phyloP scores from a whole-genome alignment of 2,329 filamentous ascomycete species.

The Triangularia setosa region DNA sequence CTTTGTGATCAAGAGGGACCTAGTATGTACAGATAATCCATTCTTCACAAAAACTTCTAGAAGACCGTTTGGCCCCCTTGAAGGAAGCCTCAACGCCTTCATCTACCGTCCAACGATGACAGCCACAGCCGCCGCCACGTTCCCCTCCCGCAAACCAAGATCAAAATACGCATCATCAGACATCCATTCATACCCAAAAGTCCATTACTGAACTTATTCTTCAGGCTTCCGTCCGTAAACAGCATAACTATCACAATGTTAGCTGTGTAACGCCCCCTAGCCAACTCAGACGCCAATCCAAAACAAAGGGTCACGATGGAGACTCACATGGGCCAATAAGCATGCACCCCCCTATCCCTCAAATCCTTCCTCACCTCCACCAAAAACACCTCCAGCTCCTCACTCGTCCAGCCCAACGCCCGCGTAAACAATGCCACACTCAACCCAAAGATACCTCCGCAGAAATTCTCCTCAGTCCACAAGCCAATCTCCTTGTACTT shows the following conservation, averaged over 20 bases:
- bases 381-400: conserved; percentile 24
- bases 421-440: conserved; percentile 27
- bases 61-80: neutral
- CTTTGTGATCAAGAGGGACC: too few relatives aligned
- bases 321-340: conserved; percentile 21
- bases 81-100: neutral
- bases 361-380: conserved; percentile 19
- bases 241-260: neutral
- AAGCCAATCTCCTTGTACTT: conserved; percentile 21
- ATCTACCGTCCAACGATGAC: neutral
- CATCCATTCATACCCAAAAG: neutral
- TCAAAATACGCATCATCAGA: neutral
- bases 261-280: neutral
- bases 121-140: neutral
- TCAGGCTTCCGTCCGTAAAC: conserved; percentile 1
- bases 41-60: too few relatives aligned
- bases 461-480: conserved; percentile 31
- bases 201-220: neutral
- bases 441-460: conserved; percentile 28
- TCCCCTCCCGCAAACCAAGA: neutral
- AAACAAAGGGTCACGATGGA: too few relatives aligned
- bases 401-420: conserved; percentile 26
- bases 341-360: conserved; percentile 15
- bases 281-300: neutral
- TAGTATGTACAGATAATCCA: too few relatives aligned